Conservation (phyloP, 176 grass and related monocot species). For the Zoysia pacifica region DNA sequence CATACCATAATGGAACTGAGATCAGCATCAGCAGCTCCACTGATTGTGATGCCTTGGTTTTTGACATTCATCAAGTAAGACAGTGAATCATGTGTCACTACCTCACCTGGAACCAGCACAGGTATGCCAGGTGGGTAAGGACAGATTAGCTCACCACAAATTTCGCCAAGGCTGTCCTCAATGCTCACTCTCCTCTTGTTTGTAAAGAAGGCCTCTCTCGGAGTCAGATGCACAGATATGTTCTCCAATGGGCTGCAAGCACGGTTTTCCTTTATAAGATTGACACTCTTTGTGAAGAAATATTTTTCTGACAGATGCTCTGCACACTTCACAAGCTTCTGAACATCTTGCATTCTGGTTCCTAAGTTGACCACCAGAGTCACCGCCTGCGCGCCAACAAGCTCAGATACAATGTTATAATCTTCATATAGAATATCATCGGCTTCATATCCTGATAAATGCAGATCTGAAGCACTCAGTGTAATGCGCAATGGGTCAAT, state of each 20-base stretch:
- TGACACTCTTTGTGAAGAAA: slow-evolving; percentile 33
- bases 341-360: slow-evolving; percentile 57
- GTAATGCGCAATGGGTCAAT: slow-evolving; percentile 79
- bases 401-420: slow-evolving; percentile 65
- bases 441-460: slow-evolving; percentile 59
- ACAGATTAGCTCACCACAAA: slow-evolving; percentile 84
- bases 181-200: slow-evolving; percentile 61
- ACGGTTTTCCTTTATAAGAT: slow-evolving; percentile 1
- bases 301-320: slow-evolving; percentile 58
- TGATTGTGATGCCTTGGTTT: slow-evolving; percentile 58
- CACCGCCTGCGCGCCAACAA: slow-evolving; percentile 61
- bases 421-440: slow-evolving; percentile 58
- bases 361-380: slow-evolving; percentile 82
- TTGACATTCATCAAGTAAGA: slow-evolving; percentile 57
- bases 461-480: slow-evolving; percentile 47
- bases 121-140: slow-evolving; percentile 88
- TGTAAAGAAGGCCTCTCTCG: slow-evolving; percentile 78
- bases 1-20: slow-evolving; percentile 74
- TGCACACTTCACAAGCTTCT: slow-evolving; percentile 59
- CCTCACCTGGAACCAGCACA: slow-evolving; percentile 74
- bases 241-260: slow-evolving; percentile 38
- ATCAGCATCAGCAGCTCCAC: slow-evolving; percentile 62
- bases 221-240: slow-evolving; percentile 52
- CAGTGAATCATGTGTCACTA: slow-evolving; percentile 62
- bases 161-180: slow-evolving; percentile 67